A percentile compares a stretch with the other conserved stretches of the same genome.
These are phyloP conservation scores for Tolypocladium endophyticum DNA, from an alignment of 2,329 filamentous ascomycete species.

Conservation along the genomic window DNA sequence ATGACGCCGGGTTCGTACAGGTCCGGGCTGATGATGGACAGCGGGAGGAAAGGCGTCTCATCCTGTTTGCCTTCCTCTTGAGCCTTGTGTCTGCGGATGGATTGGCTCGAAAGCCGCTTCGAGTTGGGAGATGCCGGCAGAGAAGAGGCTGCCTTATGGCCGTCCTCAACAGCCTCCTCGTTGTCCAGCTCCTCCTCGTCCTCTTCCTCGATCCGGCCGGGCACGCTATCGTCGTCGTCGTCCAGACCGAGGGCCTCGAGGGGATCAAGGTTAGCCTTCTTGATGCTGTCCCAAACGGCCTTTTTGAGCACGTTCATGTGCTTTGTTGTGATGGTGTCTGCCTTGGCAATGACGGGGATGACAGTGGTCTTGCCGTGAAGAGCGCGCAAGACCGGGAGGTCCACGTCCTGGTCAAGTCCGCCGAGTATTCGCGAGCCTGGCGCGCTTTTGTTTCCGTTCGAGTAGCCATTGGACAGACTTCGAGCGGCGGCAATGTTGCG, in stretches of 20 bases:
- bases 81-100: conserved; percentile 33
- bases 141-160: conserved; percentile 17
- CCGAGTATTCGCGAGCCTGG: conserved; percentile 38
- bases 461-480: conserved; percentile 39
- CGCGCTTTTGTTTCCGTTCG: conserved; percentile 32
- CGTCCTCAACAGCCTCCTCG: conserved; percentile 15
- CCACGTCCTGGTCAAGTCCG: conserved; percentile 76
- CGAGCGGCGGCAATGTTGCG: conserved; percentile 64
- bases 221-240: conserved; percentile 56
- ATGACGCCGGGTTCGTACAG: conserved; percentile 71
- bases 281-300: conserved; percentile 79
- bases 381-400: conserved; percentile 79
- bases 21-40: conserved; percentile 91
- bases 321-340: conserved; percentile 88
- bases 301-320: conserved; percentile 92
- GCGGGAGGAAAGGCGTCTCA: conserved; percentile 63
- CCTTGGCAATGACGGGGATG: conserved; percentile 91
- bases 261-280: conserved; percentile 77
- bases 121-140: conserved; percentile 24
- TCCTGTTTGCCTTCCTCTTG: conserved; percentile 36
- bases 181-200: conserved; percentile 45
- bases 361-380: conserved; percentile 91
- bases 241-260: conserved; percentile 78
- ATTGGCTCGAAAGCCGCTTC: conserved; percentile 36
- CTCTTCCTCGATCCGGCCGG: conserved; percentile 45